Percentiles rank a stretch among this genome's conserved stretches.
Evolutionary conservation across 352 stramenopile species (phyloP).

Genomic region (Phytophthora quininea): DNA sequence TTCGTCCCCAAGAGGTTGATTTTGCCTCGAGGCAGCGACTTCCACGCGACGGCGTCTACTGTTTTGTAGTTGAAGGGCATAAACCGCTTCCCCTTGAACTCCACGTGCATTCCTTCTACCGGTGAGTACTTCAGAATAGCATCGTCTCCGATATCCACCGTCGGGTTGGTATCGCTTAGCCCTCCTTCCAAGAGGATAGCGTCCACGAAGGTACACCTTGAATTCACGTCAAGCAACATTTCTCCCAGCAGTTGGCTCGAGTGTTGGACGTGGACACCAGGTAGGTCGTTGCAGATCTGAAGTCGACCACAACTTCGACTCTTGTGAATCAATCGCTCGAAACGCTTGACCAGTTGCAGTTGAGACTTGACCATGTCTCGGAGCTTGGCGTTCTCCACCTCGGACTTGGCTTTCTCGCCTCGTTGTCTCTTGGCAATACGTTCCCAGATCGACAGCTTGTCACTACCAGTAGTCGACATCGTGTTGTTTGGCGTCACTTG

Average conservation of each 20-base stretch:
- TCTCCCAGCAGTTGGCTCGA: conserved; percentile 31
- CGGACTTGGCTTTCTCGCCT: conserved; percentile 37
- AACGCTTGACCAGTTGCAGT: conserved; percentile 38
- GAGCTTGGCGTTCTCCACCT: conserved; percentile 57
- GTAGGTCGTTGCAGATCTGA: conserved; percentile 23
- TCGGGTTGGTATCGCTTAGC: conserved; percentile 21
- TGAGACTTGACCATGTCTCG: conserved; percentile 47
- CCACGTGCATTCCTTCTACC: conserved; percentile 33
- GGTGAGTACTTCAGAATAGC: conserved; percentile 31
- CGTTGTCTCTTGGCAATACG: conserved; percentile 43
- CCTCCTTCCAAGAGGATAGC: conserved; percentile 15
- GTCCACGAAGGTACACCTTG: conserved; percentile 21
- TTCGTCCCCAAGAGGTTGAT: conserved; percentile 29
- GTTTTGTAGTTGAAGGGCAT: conserved; percentile 41
- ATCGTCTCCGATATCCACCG: conserved; percentile 17
- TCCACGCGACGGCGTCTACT: conserved; percentile 40
- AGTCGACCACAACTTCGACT: conserved; percentile 35
- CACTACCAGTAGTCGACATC: conserved; percentile 18
- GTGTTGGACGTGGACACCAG: conserved; percentile 5
- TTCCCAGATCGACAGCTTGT: conserved; percentile 42
- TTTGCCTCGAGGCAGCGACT: conserved; percentile 27
- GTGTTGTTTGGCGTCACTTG: conserved; percentile 18
- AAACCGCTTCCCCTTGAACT: conserved; percentile 42
- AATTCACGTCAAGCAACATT: conserved; percentile 27
- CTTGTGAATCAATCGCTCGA: conserved; percentile 49